Conservation (phyloP, 306 rosid genomes). For the Cicer yamashitae region DNA sequence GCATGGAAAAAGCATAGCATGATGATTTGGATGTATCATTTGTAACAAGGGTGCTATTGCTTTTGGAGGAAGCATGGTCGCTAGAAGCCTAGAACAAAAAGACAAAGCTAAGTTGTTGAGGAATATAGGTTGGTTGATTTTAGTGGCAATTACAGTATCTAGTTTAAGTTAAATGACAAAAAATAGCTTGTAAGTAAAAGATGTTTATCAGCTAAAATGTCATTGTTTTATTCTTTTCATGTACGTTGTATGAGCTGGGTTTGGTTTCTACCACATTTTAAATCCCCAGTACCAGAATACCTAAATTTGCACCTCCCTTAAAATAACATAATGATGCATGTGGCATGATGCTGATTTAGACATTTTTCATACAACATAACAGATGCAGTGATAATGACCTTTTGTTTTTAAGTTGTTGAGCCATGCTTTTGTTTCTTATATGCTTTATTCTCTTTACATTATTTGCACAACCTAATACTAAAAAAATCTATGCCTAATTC, state of each 20-base stretch:
- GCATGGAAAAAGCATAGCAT: neutral
- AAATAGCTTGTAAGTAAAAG: neutral
- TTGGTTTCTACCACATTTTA: conserved; percentile 35
- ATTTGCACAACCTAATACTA: neutral
- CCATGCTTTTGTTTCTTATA: conserved; percentile 33
- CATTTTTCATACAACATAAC: conserved; percentile 35
- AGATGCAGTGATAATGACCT: conserved; percentile 49
- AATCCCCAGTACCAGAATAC: conserved; percentile 33
- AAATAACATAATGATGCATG: conserved; percentile 47
- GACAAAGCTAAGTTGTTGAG: conserved; percentile 14
- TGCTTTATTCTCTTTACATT: conserved; percentile 26
- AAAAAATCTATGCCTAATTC: neutral
- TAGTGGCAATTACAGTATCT: neutral
- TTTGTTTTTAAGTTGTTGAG: conserved; percentile 39
- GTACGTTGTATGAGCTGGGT: conserved; percentile 28
- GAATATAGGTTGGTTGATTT: conserved; percentile 15
- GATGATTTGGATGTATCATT: conserved; percentile 13
- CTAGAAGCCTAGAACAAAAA: neutral
- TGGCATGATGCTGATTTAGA: conserved; percentile 47
- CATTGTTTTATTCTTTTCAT: conserved; percentile 35
- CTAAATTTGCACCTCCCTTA: conserved; percentile 24
- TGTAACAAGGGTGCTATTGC: neutral
- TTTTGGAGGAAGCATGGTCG: conserved; percentile 25
- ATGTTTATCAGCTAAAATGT: conserved; percentile 17
- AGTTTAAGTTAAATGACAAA: conserved; percentile 36